phyloP scores from a whole-genome alignment of 2,329 filamentous ascomycete genomes.

The Ceratocystis papillata region DNA sequence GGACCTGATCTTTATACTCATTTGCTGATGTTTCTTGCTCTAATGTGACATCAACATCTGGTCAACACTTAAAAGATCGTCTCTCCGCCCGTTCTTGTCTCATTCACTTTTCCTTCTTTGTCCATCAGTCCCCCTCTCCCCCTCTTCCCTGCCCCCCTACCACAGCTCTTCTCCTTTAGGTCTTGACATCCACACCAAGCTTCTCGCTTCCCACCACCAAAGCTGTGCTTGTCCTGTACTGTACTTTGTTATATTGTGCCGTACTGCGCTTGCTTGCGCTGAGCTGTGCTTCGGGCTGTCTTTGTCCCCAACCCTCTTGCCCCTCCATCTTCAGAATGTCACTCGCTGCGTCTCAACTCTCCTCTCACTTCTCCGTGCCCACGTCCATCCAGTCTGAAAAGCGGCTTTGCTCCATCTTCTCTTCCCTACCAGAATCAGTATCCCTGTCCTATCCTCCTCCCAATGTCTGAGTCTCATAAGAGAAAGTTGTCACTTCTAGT shows the following conservation, averaged over 20 bases:
- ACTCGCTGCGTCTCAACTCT: slow-evolving; percentile 2
- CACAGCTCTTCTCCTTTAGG: no score
- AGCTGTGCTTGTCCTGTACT: neutral
- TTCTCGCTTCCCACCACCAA: neutral
- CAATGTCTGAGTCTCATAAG: slow-evolving; percentile 15
- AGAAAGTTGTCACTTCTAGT: slow-evolving; percentile 13
- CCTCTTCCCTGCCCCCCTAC: no score
- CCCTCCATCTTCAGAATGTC: slow-evolving; percentile 12
- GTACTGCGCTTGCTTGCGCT: neutral
- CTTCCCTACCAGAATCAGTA: neutral
- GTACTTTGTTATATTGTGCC: neutral
- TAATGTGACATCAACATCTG: no score
- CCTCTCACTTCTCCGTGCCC: neutral
- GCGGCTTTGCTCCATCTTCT: neutral
- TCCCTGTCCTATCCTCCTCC: neutral
- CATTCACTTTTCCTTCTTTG: no score
- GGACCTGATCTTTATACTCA: no score
- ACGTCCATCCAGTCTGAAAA: neutral
- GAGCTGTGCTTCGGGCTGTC: neutral
- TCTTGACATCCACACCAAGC: no score
- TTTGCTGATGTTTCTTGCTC: no score
- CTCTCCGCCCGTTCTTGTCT: no score
- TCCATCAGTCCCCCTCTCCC: no score
- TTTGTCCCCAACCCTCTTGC: neutral
- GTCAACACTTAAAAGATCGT: no score